Base-by-base conservation (phyloP, 176 grass and related monocot genomes). In the Triticum urartu region DNA sequence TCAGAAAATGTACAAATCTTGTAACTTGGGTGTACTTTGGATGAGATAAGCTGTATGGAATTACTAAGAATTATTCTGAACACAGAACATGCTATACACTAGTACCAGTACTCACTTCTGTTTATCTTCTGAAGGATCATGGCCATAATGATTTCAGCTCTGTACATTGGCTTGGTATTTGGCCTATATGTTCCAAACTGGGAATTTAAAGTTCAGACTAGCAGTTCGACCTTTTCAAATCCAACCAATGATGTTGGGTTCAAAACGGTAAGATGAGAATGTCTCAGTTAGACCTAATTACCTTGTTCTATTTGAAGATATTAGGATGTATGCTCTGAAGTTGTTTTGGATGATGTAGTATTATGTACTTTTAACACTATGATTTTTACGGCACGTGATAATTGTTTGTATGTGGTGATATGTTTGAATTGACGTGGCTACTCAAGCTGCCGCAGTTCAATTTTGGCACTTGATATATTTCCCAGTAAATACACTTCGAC, bases 171-270 rank as follows among this genome's bases (percentile, higher is more conserved):
- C 58, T 88, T 98, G 89, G 38, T 95, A 54, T 88, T 91, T 38
- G 96, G 93, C 60, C 90, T 98, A 35, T 94, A 92, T 88, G 93
- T 95, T 86, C 73, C 93, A 38, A 89, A 88, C 65, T 98, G 93
- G 96, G 90, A 95, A 79, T 95, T 98, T 80, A 58, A 92, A 91
- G 79, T 86, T 88, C 82, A 92, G 91, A 82, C 72, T 81, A 87
- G 81, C 12, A 94, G 88, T 90, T 89, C 87, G 74, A 74, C 87
- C 26, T 66, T 89, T 80, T 84, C 86, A 78, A 62, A 26, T 66
- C 39, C 83, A 84, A 79, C 34, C 64, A 82, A 87, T 80, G 36
- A 30, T 76, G 65, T 86, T 66, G 69, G 85, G 76, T 76, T 68
- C 47, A 83, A 95, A 77, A 85, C 50, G 81, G 96, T 92, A 94